Conservation (phyloP, 2,329 filamentous ascomycete genomes). For the Stachybotrys echinatus region DNA sequence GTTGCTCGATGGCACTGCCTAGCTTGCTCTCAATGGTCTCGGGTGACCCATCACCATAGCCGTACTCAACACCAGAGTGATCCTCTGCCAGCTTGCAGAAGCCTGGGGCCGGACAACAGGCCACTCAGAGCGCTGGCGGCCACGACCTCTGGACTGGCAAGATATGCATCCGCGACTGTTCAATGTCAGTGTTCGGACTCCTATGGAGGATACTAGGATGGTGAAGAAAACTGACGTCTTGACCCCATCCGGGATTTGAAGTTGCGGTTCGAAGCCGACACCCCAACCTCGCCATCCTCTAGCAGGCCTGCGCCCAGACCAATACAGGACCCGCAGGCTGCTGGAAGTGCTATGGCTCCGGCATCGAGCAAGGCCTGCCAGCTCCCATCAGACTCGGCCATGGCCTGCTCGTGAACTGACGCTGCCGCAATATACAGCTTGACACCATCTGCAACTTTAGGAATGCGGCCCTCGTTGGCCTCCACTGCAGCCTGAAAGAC, state of each 20-base stretch:
- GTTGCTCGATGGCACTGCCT: constrained; percentile 63
- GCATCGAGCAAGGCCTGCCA: constrained; percentile 81
- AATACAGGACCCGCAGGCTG: constrained; percentile 82
- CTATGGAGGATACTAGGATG: background rate
- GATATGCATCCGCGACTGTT: constrained; percentile 64
- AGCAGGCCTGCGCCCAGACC: constrained; percentile 64
- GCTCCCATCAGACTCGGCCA: constrained; percentile 74
- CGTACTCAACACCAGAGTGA: constrained; percentile 6
- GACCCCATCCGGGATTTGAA: constrained; percentile 86
- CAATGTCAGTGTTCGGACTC: background rate
- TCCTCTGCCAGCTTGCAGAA: constrained; percentile 66
- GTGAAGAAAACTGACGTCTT: constrained; percentile 1
- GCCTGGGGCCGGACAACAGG: constrained; percentile 66
- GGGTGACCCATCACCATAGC: constrained; percentile 8
- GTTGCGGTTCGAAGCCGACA: constrained; percentile 79
- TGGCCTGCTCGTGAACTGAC: constrained; percentile 68
- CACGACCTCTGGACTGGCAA: constrained; percentile 82
- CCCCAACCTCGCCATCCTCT: constrained; percentile 80
- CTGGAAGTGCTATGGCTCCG: constrained; percentile 65
- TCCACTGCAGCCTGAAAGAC: constrained; percentile 79
- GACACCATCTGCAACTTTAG: constrained; percentile 71
- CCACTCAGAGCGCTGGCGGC: constrained; percentile 75
- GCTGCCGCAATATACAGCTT: constrained; percentile 88
- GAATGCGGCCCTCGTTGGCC: constrained; percentile 47
- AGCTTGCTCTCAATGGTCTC: constrained; percentile 54